Percentiles rank a stretch among this genome's conserved stretches.
Conservation (phyloP, 2,329 filamentous ascomycete species). For the Didymella pomorum region DNA sequence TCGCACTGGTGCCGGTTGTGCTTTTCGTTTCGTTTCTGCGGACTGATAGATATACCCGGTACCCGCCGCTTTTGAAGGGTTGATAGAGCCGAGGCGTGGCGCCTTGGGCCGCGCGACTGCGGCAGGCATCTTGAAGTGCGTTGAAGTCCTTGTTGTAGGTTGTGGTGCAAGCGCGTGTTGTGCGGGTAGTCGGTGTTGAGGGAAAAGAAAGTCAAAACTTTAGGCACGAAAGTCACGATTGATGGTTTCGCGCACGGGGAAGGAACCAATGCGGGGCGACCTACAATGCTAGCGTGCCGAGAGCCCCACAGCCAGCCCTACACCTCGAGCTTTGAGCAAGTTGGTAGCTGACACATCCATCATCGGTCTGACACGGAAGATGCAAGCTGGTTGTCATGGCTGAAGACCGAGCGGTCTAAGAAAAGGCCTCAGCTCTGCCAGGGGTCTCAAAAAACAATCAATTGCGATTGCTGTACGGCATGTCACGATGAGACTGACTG, state of each 20-base stretch:
- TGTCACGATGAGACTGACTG: background rate
- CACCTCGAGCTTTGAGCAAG: slow-evolving; percentile 21
- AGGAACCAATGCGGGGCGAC: slow-evolving; percentile 15
- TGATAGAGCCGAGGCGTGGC: slow-evolving; percentile 39
- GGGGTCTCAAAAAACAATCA: background rate
- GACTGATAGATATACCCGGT: slow-evolving; percentile 29
- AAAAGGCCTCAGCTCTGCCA: background rate
- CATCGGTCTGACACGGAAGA: slow-evolving; percentile 2
- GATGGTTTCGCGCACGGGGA: slow-evolving; percentile 11
- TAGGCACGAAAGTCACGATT: slow-evolving; percentile 27
- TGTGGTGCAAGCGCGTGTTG: background rate
- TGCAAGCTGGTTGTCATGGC: background rate
- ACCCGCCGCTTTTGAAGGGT: slow-evolving; percentile 27
- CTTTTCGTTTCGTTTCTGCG: slow-evolving; percentile 31
- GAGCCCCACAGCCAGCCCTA: slow-evolving; percentile 18
- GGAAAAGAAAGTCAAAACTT: slow-evolving; percentile 17
- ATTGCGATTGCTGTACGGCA: background rate
- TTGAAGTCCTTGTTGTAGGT: background rate
- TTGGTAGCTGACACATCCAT: background rate
- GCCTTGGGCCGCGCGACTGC: slow-evolving; percentile 28
- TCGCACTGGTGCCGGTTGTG: slow-evolving; percentile 30
- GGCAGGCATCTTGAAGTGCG: slow-evolving; percentile 18
- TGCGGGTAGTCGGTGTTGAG: background rate
- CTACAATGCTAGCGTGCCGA: slow-evolving; percentile 4
- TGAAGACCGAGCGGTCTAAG: background rate